phyloP scores from a whole-genome alignment of 2,329 filamentous ascomycete genomes.

The Davidsoniella virescens region DNA sequence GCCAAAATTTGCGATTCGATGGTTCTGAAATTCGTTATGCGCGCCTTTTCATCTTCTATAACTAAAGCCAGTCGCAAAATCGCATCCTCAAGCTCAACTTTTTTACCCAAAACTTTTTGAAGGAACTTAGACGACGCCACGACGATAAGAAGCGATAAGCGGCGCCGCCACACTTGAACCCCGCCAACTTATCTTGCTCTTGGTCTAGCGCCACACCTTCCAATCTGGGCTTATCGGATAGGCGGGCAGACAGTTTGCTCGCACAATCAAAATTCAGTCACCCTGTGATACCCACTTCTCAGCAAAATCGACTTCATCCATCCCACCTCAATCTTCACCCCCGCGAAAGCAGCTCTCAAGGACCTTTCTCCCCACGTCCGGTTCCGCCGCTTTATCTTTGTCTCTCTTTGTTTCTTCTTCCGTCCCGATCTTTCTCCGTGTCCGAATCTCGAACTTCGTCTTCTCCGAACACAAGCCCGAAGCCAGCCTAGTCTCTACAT shows the following conservation, averaged over 20 bases:
- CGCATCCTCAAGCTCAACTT: background rate
- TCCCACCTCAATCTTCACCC: constrained; percentile 7
- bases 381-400: background rate
- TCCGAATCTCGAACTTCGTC: constrained; percentile 1
- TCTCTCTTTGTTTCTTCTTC: background rate
- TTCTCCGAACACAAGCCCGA: background rate
- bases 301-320: constrained; percentile 12
- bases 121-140: constrained; percentile 7
- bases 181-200: background rate
- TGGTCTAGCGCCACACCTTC: background rate
- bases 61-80: constrained; percentile 1
- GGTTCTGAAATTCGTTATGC: background rate
- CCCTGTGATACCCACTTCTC: constrained; percentile 9
- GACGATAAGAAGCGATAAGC: background rate
- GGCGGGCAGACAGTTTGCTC: background rate
- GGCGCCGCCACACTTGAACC: background rate
- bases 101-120: constrained; percentile 7
- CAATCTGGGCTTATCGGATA: constrained; percentile 9
- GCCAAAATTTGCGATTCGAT: background rate
- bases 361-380: constrained; percentile 1
- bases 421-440: background rate
- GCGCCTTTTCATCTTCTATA: background rate
- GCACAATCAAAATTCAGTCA: constrained; percentile 12
- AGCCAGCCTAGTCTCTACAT: background rate
- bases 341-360: constrained; percentile 7